These are phyloP conservation scores for Leishmania major DNA, from an alignment of 208 protist genomes.

Conservation along the genomic window DNA sequence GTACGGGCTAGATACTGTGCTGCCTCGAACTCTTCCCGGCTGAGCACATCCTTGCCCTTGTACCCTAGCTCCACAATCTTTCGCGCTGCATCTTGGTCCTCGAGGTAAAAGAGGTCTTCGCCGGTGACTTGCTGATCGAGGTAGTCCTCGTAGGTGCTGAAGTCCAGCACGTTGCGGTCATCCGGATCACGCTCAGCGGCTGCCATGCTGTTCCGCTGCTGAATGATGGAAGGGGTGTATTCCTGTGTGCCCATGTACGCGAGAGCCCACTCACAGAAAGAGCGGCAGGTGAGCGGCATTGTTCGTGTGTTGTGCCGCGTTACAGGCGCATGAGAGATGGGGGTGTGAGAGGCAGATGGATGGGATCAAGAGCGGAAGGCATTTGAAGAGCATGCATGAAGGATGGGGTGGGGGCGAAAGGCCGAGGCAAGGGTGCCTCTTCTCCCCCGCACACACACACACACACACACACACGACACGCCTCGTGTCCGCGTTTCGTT, in stretches of 20 bases:
- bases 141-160: constrained; percentile 92
- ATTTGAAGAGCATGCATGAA: neutral
- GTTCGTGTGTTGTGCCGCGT: neutral
- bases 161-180: constrained; percentile 85
- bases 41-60: constrained; percentile 92
- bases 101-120: constrained; percentile 92
- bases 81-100: constrained; percentile 94
- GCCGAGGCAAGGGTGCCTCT: neutral
- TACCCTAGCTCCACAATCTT: constrained; percentile 98
- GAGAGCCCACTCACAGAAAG: neutral
- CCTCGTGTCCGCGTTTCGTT: too few species aligned
- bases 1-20: constrained; percentile 73
- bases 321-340: neutral
- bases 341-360: neutral
- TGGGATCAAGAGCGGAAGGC: neutral
- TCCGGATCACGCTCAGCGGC: constrained; percentile 43
- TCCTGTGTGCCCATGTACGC: neutral
- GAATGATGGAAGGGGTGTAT: neutral
- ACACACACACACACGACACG: neutral
- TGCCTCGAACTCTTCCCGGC: constrained; percentile 89
- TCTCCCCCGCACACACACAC: neutral
- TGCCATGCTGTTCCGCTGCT: neutral
- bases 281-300: neutral
- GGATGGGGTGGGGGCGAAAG: neutral
- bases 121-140: constrained; percentile 87